phyloP scores from a whole-genome alignment of 495 filamentous ascomycete genomes.

The Penicillium crystallinum region DNA sequence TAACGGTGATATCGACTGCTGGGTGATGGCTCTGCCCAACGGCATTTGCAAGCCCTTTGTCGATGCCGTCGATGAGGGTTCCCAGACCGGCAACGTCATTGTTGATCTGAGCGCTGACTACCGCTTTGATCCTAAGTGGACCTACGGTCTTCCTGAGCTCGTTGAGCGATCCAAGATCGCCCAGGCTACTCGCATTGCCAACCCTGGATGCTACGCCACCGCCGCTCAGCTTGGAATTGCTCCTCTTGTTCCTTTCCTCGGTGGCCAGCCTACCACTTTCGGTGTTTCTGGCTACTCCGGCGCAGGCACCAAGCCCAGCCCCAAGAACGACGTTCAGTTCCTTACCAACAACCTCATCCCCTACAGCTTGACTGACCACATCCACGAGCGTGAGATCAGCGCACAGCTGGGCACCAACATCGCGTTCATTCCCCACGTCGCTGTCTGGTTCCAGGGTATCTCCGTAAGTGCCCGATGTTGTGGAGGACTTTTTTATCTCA shows the following conservation, averaged over 20 bases:
- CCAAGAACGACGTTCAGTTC: slow-evolving; percentile 91
- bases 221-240: slow-evolving; percentile 91
- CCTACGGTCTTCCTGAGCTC: slow-evolving; percentile 91
- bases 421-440: slow-evolving; percentile 92
- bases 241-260: slow-evolving; percentile 73
- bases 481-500: background rate
- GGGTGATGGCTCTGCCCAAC: slow-evolving; percentile 97
- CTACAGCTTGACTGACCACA: slow-evolving; percentile 90
- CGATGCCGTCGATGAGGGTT: slow-evolving; percentile 76
- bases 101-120: slow-evolving; percentile 95
- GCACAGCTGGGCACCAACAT: slow-evolving; percentile 69
- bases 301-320: slow-evolving; percentile 89
- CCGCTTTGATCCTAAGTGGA: slow-evolving; percentile 86
- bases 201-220: slow-evolving; percentile 96
- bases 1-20: slow-evolving; percentile 91
- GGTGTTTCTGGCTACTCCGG: slow-evolving; percentile 96
- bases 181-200: slow-evolving; percentile 80
- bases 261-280: slow-evolving; percentile 79
- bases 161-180: slow-evolving; percentile 71
- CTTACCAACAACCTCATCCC: slow-evolving; percentile 88
- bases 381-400: slow-evolving; percentile 91
- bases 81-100: slow-evolving; percentile 70
- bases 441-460: slow-evolving; percentile 97
- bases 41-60: slow-evolving; percentile 96
- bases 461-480: slow-evolving; percentile 38